Conservation (phyloP, 192 early-diverging fungal genomes). For the Coemansia sp. region DNA sequence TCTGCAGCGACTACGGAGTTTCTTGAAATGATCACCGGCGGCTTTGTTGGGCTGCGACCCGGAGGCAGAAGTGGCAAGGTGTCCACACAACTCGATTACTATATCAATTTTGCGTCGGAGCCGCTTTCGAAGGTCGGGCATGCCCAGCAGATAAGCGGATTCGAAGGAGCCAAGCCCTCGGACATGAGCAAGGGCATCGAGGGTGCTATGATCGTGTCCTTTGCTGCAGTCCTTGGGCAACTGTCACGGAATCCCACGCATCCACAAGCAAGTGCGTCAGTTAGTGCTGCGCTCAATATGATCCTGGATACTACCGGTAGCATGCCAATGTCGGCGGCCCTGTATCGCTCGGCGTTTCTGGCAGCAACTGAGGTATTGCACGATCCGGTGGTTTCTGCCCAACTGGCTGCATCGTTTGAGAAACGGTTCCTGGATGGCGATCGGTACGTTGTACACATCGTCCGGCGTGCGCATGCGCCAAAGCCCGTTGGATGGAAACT, state of each 20-base stretch:
- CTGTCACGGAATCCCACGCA: not conserved
- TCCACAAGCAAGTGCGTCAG: not conserved
- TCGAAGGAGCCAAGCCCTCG: not conserved
- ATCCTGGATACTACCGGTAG: not conserved
- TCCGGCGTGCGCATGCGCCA: not conserved
- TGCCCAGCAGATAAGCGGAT: not conserved
- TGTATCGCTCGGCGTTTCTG: slow-evolving; percentile 19
- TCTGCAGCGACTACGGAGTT: not conserved
- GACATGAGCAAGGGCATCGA: slow-evolving; percentile 8
- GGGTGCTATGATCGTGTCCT: slow-evolving; percentile 10
- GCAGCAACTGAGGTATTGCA: slow-evolving; percentile 8
- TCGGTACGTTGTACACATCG: slow-evolving; percentile 6
- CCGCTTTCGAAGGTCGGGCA: not conserved
- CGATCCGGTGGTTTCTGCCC: not conserved
- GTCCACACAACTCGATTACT: not conserved
- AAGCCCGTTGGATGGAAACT: slow-evolving; percentile 18
- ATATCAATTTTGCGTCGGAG: slow-evolving; percentile 4
- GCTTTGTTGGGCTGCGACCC: slow-evolving; percentile 7
- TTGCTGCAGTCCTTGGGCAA: slow-evolving; percentile 3
- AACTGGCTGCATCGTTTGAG: slow-evolving; percentile 11
- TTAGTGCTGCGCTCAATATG: not conserved
- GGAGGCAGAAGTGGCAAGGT: not conserved
- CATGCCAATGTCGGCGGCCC: slow-evolving; percentile 21
- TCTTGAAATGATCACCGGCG: slow-evolving; percentile 10
- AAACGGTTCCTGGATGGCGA: slow-evolving; percentile 7